Percentiles rank a stretch among this genome's conserved stretches.
These are phyloP conservation scores for Apiotrichum porosum DNA, from an alignment of 1,284 basidiomycete genomes.

Conservation along the genomic window DNA sequence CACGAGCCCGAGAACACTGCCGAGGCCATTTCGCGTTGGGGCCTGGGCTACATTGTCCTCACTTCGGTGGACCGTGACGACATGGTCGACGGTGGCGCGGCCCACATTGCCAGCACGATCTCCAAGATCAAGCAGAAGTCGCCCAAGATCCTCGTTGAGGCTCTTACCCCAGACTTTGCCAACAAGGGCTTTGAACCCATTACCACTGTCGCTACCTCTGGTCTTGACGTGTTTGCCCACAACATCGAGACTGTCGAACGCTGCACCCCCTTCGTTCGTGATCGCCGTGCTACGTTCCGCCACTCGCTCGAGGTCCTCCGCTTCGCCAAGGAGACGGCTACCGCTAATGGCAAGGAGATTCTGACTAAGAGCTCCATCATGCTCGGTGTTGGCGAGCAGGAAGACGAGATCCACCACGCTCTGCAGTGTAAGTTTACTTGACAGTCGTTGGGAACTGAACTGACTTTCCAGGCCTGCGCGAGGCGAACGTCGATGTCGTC, in stretches of 20 bases:
- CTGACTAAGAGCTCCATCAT: slow-evolving; percentile 99
- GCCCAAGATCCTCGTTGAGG: slow-evolving; percentile 92
- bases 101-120: slow-evolving; percentile 93
- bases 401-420: slow-evolving; percentile 76
- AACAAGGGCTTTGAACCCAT: slow-evolving; percentile 67
- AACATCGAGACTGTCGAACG: slow-evolving; percentile 95
- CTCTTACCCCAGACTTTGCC: slow-evolving; percentile 90
- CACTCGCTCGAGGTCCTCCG: slow-evolving; percentile 81
- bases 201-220: slow-evolving; percentile 78
- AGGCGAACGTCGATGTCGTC: slow-evolving; percentile 88
- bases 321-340: slow-evolving; percentile 76
- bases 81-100: slow-evolving; percentile 82
- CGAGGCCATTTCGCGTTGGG: slow-evolving; percentile 97
- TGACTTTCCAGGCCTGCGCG: slow-evolving; percentile 67
- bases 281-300: slow-evolving; percentile 86
- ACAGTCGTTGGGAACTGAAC: neutral
- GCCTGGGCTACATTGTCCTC: slow-evolving; percentile 94
- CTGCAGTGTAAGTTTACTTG: slow-evolving; percentile 62
- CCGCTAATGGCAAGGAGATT: slow-evolving; percentile 67
- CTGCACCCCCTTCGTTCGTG: slow-evolving; percentile 89
- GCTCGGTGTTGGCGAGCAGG: slow-evolving; percentile 92
- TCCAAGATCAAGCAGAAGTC: slow-evolving; percentile 94
- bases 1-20: slow-evolving; percentile 98
- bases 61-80: slow-evolving; percentile 97
- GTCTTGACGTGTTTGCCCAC: slow-evolving; percentile 96